phyloP scores from a whole-genome alignment of 495 filamentous ascomycete species.

The Penicillium desertorum region DNA sequence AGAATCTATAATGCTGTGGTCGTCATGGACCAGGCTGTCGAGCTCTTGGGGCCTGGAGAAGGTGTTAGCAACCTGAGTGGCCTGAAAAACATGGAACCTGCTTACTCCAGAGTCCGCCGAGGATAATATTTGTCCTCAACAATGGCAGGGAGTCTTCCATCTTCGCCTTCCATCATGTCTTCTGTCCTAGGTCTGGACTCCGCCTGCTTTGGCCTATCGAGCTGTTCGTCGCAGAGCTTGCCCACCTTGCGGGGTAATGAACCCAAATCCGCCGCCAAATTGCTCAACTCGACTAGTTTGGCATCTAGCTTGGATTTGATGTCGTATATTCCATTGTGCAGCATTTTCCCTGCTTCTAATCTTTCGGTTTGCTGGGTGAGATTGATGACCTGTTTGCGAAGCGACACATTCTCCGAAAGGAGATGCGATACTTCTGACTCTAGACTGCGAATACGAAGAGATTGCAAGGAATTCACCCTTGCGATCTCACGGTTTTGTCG shows the following conservation, averaged over 20 bases:
- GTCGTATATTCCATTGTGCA: conserved; percentile 56
- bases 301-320: conserved; percentile 68
- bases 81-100: background rate
- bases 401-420: conserved; percentile 80
- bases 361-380: conserved; percentile 67
- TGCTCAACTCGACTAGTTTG: conserved; percentile 65
- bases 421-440: conserved; percentile 82
- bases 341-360: conserved; percentile 39
- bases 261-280: conserved; percentile 63
- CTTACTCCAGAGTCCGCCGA: conserved; percentile 72
- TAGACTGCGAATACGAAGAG: conserved; percentile 80
- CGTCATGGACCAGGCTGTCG: conserved; percentile 46
- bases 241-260: conserved; percentile 41
- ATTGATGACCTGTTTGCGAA: conserved; percentile 75
- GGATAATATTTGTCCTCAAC: conserved; percentile 78
- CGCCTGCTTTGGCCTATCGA: conserved; percentile 21
- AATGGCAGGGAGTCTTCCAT: conserved; percentile 77
- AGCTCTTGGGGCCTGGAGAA: conserved; percentile 42
- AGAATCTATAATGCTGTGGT: conserved; percentile 53
- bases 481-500: conserved; percentile 95
- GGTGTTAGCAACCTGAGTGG: conserved; percentile 16
- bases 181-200: conserved; percentile 20
- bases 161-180: conserved; percentile 30
- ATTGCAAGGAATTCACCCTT: conserved; percentile 85
- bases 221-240: conserved; percentile 20